These are phyloP conservation scores for Jamesozyma hellenica DNA, from an alignment of 805 yeast species.

Conservation along the genomic window DNA sequence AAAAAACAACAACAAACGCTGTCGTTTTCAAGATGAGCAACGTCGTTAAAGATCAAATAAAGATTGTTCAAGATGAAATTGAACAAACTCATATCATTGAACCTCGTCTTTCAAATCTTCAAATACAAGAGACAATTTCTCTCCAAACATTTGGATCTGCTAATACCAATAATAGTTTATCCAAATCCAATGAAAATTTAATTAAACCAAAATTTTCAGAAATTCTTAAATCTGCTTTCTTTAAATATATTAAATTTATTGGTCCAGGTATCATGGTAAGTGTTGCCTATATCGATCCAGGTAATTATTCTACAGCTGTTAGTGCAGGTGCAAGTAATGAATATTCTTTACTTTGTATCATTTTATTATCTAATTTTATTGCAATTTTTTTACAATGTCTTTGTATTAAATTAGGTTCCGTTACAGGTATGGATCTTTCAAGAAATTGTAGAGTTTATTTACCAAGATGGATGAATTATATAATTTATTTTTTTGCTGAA, in stretches of 20 bases:
- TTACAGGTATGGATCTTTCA: constrained; percentile 82
- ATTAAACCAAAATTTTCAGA: background rate
- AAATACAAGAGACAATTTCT: background rate
- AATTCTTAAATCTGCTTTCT: constrained; percentile 14
- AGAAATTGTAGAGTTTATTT: constrained; percentile 69
- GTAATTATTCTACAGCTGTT: constrained; percentile 84
- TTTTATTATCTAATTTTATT: constrained; percentile 68
- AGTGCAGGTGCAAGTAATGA: constrained; percentile 76
- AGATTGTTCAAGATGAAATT: background rate
- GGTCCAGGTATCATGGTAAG: constrained; percentile 86
- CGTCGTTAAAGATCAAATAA: background rate
- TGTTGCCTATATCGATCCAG: constrained; percentile 91
- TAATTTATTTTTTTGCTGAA: constrained; percentile 71
- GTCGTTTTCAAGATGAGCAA: too few relatives aligned
- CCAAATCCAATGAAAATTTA: background rate
- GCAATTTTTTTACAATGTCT: constrained; percentile 77
- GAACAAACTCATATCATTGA: background rate
- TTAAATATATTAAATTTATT: constrained; percentile 55
- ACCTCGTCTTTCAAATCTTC: background rate
- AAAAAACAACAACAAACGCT: too few relatives aligned
- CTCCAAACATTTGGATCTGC: background rate
- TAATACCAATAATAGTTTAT: background rate
- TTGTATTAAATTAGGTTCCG: constrained; percentile 79
- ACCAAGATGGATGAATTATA: constrained; percentile 54
- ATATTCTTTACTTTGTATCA: constrained; percentile 61